A percentile compares a stretch with the other conserved stretches of the same genome.
Evolutionary conservation across 1,139 yeast genomes (phyloP).

Genomic region (Debaryomycetaceae sp.): DNA sequence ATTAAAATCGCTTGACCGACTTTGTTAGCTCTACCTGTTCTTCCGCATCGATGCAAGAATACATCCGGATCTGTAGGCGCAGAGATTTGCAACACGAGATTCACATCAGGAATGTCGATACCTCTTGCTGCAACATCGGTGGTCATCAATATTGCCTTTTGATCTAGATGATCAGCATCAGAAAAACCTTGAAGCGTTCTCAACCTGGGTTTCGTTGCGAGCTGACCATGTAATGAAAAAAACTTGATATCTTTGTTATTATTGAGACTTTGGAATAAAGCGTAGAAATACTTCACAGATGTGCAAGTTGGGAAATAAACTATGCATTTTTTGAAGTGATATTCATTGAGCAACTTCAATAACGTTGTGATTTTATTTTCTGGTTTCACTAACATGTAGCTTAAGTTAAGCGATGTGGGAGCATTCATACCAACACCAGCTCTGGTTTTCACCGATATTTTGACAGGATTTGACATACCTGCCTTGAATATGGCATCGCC

Average conservation of each 20-base stretch:
- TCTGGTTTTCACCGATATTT: slow-evolving; percentile 63
- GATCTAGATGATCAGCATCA: slow-evolving; percentile 35
- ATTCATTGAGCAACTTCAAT: slow-evolving; percentile 49
- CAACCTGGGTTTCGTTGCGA: slow-evolving; percentile 69
- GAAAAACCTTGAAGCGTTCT: slow-evolving; percentile 65
- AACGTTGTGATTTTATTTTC: slow-evolving; percentile 57
- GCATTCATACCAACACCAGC: slow-evolving; percentile 27
- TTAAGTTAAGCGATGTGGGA: slow-evolving; percentile 66
- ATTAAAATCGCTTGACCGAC: slow-evolving; percentile 76
- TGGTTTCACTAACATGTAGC: slow-evolving; percentile 61
- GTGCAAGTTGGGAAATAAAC: slow-evolving; percentile 91
- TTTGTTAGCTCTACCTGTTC: slow-evolving; percentile 89
- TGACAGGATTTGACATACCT: slow-evolving; percentile 89
- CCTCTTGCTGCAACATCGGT: slow-evolving; percentile 94
- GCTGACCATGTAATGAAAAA: slow-evolving; percentile 81
- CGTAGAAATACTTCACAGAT: slow-evolving; percentile 72
- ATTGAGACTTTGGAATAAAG: slow-evolving; percentile 38
- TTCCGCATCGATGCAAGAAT: slow-evolving; percentile 85
- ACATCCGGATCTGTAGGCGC: slow-evolving; percentile 91
- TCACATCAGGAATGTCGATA: slow-evolving; percentile 89
- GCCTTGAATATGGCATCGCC: slow-evolving; percentile 66
- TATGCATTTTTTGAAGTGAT: slow-evolving; percentile 68
- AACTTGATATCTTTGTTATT: slow-evolving; percentile 30
- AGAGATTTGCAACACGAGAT: slow-evolving; percentile 79
- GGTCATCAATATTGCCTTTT: slow-evolving; percentile 65